A percentile compares a stretch with the other conserved stretches of the same genome.
Evolutionary conservation across 23 red algal genomes (phyloP).

Genomic region (Gracilaria domingensis): DNA sequence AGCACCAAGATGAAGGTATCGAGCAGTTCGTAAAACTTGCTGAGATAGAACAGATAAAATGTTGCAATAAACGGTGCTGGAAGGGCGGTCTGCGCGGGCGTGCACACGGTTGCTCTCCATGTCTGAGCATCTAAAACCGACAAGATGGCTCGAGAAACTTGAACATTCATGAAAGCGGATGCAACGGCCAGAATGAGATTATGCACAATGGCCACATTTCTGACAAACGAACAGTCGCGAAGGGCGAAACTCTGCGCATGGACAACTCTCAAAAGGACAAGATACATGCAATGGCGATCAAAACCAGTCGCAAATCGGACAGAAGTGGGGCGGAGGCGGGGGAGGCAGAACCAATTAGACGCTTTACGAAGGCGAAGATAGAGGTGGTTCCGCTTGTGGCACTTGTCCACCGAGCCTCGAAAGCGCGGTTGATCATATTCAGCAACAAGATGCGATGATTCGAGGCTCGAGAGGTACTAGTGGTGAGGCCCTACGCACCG

Average conservation of each 20-base stretch:
- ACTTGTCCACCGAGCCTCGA: conserved; percentile 5
- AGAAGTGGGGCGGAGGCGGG: conserved; percentile 5
- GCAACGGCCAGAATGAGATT: conserved; percentile 40
- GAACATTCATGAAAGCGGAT: conserved; percentile 52
- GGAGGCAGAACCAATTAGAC: background rate
- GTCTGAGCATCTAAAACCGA: conserved; percentile 4
- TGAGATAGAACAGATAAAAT: conserved; percentile 95
- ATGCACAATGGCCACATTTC: conserved; percentile 18
- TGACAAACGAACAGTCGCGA: background rate
- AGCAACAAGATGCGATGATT: no score
- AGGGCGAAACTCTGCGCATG: background rate
- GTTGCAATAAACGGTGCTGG: conserved; percentile 52
- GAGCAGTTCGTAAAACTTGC: conserved; percentile 92
- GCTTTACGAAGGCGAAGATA: background rate
- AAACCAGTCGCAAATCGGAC: background rate
- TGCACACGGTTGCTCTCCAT: conserved; percentile 39
- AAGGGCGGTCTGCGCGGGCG: conserved; percentile 4
- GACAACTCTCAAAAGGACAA: background rate
- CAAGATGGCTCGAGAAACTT: conserved; percentile 3
- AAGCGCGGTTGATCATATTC: background rate
- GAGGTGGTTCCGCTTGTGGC: conserved; percentile 16
- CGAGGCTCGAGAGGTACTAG: no score
- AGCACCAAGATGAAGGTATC: conserved; percentile 91
- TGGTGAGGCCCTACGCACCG: no score
- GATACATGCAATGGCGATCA: background rate